phyloP scores from a whole-genome alignment of 169 alveolate species.

The Neospora caninum region DNA sequence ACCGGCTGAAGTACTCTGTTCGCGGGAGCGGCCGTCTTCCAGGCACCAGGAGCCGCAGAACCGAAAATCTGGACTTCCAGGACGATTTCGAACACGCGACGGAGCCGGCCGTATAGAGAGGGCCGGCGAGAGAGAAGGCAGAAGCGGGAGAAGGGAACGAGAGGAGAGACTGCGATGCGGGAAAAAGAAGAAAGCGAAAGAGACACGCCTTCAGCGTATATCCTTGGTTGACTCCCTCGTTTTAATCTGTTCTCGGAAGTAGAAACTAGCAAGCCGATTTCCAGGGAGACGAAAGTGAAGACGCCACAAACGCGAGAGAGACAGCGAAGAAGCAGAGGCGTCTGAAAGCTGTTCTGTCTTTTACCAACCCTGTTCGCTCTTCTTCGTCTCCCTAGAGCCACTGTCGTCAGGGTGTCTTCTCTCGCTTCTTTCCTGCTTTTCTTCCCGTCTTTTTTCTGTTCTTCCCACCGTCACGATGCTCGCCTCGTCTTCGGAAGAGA shows the following conservation, averaged over 20 bases:
- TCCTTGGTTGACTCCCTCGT: too few relatives aligned
- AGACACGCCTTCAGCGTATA: too few relatives aligned
- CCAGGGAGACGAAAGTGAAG: background rate
- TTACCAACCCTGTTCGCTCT: too few relatives aligned
- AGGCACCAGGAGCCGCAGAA: background rate
- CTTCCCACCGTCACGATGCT: background rate
- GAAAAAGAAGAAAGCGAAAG: too few relatives aligned
- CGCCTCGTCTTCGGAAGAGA: background rate
- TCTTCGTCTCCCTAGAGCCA: too few relatives aligned
- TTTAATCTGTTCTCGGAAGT: too few relatives aligned
- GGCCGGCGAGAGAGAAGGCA: too few relatives aligned
- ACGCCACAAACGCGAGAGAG: background rate
- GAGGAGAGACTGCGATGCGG: too few relatives aligned
- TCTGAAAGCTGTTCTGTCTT: too few relatives aligned
- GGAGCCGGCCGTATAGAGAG: background rate
- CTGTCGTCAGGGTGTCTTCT: background rate
- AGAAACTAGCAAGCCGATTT: too few relatives aligned
- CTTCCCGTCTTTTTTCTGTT: too few relatives aligned
- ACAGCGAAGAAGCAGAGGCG: background rate
- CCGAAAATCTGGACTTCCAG: background rate
- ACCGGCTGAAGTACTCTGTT: background rate
- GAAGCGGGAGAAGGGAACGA: too few relatives aligned
- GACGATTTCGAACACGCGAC: background rate
- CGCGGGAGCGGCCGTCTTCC: background rate
- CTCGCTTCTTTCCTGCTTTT: background rate